Evolutionary conservation across 441 rosid genomes (phyloP).

Genomic region (Euphorbia schlechtendalii): DNA sequence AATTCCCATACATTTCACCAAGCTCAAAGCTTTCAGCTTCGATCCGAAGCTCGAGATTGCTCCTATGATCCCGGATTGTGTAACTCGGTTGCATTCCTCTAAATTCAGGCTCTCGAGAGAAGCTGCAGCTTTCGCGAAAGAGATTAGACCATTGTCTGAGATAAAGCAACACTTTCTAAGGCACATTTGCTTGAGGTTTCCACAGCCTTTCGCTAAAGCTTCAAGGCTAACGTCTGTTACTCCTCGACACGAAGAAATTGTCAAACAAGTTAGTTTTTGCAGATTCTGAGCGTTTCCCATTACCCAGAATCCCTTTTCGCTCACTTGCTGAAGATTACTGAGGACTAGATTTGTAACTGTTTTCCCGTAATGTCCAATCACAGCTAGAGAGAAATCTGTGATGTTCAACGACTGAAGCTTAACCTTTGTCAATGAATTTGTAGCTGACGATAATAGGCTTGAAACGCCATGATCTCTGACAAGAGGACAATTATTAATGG

Average conservation of each 20-base stretch:
- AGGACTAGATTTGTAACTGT: conserved; percentile 55
- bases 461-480: conserved; percentile 87
- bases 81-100: conserved; percentile 78
- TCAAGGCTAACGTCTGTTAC: conserved; percentile 74
- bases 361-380: conserved; percentile 80
- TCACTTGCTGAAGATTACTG: conserved; percentile 60
- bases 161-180: conserved; percentile 71
- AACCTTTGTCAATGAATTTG: conserved; percentile 49
- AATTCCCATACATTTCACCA: conserved; percentile 73
- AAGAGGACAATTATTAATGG: conserved; percentile 86
- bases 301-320: conserved; percentile 96
- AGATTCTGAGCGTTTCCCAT: conserved; percentile 90
- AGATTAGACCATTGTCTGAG: conserved; percentile 68
- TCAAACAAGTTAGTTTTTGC: conserved; percentile 48
- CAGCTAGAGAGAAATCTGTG: conserved; percentile 82
- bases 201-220: conserved; percentile 69
- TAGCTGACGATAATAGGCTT: conserved; percentile 58
- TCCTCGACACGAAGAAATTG: conserved; percentile 64
- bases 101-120: conserved; percentile 78
- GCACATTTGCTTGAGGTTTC: conserved; percentile 67
- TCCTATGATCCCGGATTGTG: conserved; percentile 54
- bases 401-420: conserved; percentile 82
- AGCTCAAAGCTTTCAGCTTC: conserved; percentile 58
- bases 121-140: conserved; percentile 52
- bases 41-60: conserved; percentile 46